Conservation (phyloP, 805 yeast genomes). For the Lachancea meyersii region DNA sequence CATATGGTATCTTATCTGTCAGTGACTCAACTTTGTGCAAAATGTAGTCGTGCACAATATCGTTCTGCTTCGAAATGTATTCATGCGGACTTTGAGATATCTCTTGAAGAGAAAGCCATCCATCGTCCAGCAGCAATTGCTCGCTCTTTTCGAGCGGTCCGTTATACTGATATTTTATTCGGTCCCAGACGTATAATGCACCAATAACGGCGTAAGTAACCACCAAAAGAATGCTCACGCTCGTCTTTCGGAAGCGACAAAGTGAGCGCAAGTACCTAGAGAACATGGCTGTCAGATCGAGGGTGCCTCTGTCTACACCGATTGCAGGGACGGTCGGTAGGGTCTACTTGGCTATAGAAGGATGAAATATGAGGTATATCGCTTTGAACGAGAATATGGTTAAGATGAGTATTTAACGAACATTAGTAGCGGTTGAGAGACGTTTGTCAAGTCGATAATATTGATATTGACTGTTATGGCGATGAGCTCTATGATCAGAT, state of each 20-base stretch:
- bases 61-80: constrained; percentile 70
- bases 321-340: background rate
- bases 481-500: no score
- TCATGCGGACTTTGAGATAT: constrained; percentile 70
- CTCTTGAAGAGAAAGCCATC: constrained; percentile 70
- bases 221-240: constrained; percentile 51
- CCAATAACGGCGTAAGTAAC: constrained; percentile 42
- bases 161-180: constrained; percentile 12
- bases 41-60: constrained; percentile 65
- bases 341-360: no score
- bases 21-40: constrained; percentile 12
- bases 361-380: no score
- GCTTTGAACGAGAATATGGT: no score
- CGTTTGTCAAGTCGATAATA: no score
- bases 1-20: constrained; percentile 13
- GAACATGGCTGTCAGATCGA: constrained; percentile 10
- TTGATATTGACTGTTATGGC: no score
- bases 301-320: background rate
- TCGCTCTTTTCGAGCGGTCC: constrained; percentile 34
- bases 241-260: constrained; percentile 69
- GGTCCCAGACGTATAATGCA: constrained; percentile 31
- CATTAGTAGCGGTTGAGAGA: no score
- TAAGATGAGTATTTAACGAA: no score
- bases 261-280: constrained; percentile 38
- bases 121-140: constrained; percentile 30